phyloP scores from a whole-genome alignment of 257 asterid genomes.

The Salvia hispanica region DNA sequence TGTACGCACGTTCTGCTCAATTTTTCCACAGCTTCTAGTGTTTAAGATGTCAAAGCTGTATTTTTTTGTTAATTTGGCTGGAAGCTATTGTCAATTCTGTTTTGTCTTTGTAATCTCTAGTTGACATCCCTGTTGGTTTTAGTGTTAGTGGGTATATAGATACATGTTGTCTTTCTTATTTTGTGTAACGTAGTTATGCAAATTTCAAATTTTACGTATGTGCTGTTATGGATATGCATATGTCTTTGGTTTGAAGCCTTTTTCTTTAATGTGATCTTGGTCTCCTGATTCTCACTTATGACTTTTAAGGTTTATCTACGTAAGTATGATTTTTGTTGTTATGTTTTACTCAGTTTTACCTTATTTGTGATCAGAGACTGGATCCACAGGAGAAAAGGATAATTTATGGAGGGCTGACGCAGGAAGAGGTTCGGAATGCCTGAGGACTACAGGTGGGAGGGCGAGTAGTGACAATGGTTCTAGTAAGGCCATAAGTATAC shows the following conservation, averaged over 20 bases:
- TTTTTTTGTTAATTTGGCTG: neutral
- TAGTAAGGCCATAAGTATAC: constrained; percentile 46
- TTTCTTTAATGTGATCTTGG: neutral
- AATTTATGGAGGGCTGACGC: constrained; percentile 68
- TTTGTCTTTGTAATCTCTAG: constrained; percentile 10
- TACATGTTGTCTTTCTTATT: neutral
- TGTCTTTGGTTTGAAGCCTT: constrained; percentile 1
- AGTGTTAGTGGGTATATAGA: neutral
- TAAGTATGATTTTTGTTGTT: constrained; percentile 2
- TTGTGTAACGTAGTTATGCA: neutral
- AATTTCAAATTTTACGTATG: neutral
- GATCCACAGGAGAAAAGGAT: constrained; percentile 77
- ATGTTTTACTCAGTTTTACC: constrained; percentile 21
- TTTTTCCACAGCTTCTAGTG: neutral
- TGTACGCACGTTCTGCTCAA: constrained; percentile 21
- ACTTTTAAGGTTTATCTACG: neutral
- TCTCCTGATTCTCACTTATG: constrained; percentile 2
- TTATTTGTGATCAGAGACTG: constrained; percentile 68
- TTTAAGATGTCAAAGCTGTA: constrained; percentile 12
- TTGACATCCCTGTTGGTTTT: neutral
- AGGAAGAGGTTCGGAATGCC: constrained; percentile 84
- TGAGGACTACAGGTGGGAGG: constrained; percentile 87
- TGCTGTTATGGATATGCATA: neutral
- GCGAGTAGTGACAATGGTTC: constrained; percentile 60
- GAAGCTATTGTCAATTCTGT: neutral